A percentile compares a stretch with the other conserved stretches of the same genome.
Conservation (phyloP, 257 asterid species). For the Ilex asprella region DNA sequence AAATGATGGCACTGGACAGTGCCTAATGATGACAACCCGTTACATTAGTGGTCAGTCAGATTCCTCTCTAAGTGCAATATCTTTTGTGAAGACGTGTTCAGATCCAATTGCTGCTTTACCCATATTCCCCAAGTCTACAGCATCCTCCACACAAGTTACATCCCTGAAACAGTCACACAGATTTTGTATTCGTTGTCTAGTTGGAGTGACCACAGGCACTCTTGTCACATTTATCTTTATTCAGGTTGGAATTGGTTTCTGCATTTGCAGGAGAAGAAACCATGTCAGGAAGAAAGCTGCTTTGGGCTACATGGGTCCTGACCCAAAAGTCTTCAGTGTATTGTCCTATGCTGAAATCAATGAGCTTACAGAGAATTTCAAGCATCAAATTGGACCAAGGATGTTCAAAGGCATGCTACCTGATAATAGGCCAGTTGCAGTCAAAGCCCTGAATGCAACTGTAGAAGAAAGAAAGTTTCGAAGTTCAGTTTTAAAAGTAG, state of each 20-base stretch:
- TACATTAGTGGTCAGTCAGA: slow-evolving; percentile 32
- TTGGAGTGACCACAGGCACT: slow-evolving; percentile 22
- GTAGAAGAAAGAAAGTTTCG: slow-evolving; percentile 31
- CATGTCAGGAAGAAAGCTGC: slow-evolving; percentile 14
- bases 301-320: slow-evolving; percentile 13
- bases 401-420: slow-evolving; percentile 29
- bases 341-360: slow-evolving; percentile 29
- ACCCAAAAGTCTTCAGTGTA: slow-evolving; percentile 18
- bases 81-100: slow-evolving; percentile 29
- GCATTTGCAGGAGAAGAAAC: slow-evolving; percentile 18
- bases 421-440: slow-evolving; percentile 22
- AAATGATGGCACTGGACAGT: slow-evolving; percentile 26
- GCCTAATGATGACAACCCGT: slow-evolving; percentile 25
- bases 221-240: slow-evolving; percentile 16
- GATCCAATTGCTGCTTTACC: slow-evolving; percentile 36
- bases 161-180: slow-evolving; percentile 3
- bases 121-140: slow-evolving; percentile 1
- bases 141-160: not conserved
- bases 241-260: slow-evolving; percentile 25
- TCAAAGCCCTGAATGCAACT: slow-evolving; percentile 18
- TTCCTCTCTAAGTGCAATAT: slow-evolving; percentile 24
- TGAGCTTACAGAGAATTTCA: slow-evolving; percentile 32
- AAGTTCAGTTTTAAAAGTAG: slow-evolving; percentile 24
- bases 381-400: slow-evolving; percentile 29
- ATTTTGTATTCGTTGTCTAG: slow-evolving; percentile 27